A percentile compares a stretch with the other conserved stretches of the same genome.
phyloP scores from a whole-genome alignment of 495 filamentous ascomycete genomes.

The Daldinia concentrica region DNA sequence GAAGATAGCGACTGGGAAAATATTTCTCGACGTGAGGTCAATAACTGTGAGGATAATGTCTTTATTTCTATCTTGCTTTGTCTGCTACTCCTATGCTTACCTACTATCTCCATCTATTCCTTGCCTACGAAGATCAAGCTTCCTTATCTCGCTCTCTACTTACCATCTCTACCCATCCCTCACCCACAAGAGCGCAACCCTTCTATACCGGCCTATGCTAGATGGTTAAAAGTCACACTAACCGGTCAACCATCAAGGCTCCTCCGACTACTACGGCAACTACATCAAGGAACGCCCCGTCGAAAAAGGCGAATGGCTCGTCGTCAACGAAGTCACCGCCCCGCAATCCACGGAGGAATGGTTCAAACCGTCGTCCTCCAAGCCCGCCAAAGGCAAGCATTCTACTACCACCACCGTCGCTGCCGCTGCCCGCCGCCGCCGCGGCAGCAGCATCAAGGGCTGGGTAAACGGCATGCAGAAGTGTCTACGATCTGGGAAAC shows the following conservation, averaged over 20 bases:
- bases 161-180: too few relatives aligned
- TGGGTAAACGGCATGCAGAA: neutral
- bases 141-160: too few relatives aligned
- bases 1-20: neutral
- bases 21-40: neutral
- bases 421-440: too few relatives aligned
- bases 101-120: neutral
- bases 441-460: neutral
- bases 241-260: neutral
- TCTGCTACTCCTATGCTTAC: neutral
- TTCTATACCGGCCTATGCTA: neutral
- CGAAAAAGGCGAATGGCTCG: conserved; percentile 20
- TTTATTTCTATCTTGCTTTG: neutral
- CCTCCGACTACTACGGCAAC: neutral
- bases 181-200: neutral
- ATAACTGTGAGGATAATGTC: neutral
- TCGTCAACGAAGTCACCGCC: neutral
- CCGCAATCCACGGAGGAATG: neutral
- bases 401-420: too few relatives aligned
- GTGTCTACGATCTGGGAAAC: neutral
- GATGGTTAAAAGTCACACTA: neutral
- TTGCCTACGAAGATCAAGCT: too few relatives aligned
- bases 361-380: neutral
- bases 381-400: neutral
- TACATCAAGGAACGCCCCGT: conserved; percentile 2